Evolutionary conservation across 352 stramenopile genomes (phyloP).

Genomic region (Phytophthora tentaculata): DNA sequence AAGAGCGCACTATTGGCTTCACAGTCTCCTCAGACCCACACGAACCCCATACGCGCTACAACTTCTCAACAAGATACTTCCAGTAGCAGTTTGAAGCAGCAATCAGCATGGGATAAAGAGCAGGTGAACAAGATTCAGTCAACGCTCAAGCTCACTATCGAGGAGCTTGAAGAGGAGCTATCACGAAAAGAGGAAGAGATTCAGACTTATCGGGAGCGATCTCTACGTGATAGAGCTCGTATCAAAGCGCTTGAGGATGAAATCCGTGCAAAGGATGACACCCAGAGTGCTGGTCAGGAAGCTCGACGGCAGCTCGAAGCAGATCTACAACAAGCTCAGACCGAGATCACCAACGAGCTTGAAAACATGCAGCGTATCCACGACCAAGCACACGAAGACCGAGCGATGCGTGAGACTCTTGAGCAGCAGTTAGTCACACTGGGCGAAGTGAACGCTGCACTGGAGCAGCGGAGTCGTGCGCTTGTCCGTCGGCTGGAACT

Average conservation of each 20-base stretch:
- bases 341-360: constrained; percentile 58
- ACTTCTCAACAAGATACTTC: constrained; percentile 11
- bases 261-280: constrained; percentile 48
- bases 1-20: constrained; percentile 57
- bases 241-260: constrained; percentile 67
- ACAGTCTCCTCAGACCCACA: constrained; percentile 22
- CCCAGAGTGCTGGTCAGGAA: constrained; percentile 37
- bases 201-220: constrained; percentile 49
- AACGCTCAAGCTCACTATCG: constrained; percentile 73
- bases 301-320: constrained; percentile 55
- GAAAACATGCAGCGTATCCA: constrained; percentile 56
- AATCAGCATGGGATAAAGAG: constrained; percentile 72
- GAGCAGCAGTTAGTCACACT: constrained; percentile 75
- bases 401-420: constrained; percentile 54
- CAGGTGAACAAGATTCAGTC: constrained; percentile 74
- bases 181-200: constrained; percentile 68
- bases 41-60: constrained; percentile 3
- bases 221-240: constrained; percentile 57
- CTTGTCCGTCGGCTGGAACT: constrained; percentile 74
- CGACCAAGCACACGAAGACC: constrained; percentile 58
- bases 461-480: constrained; percentile 75
- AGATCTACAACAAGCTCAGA: constrained; percentile 61
- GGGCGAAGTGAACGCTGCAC: constrained; percentile 74
- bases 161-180: constrained; percentile 84
- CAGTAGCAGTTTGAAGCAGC: constrained; percentile 12